phyloP scores from a whole-genome alignment of 495 filamentous ascomycete genomes.

The Aspergillus leporis region DNA sequence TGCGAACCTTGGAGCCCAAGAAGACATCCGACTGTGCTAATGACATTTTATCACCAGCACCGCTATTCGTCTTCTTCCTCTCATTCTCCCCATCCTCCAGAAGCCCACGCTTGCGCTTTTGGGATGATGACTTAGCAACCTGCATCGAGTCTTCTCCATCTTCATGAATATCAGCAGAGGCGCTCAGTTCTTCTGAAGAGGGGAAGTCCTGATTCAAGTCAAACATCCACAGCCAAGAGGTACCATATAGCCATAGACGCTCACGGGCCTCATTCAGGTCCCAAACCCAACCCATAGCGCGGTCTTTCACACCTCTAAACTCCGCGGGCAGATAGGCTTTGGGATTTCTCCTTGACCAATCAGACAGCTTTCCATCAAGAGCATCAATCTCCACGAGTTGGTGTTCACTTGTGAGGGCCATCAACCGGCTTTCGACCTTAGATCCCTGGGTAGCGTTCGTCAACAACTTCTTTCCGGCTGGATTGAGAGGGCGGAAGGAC shows the following conservation, averaged over 20 bases:
- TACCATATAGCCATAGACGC: constrained; percentile 84
- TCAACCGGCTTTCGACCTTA: constrained; percentile 59
- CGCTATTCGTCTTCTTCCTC: constrained; percentile 46
- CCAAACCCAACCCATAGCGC: constrained; percentile 84
- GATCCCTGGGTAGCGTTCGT: constrained; percentile 37
- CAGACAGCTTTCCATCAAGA: constrained; percentile 67
- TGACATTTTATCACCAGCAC: constrained; percentile 63
- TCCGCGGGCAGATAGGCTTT: constrained; percentile 68
- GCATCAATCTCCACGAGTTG: constrained; percentile 77
- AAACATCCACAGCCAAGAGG: constrained; percentile 89
- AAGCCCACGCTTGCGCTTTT: constrained; percentile 49
- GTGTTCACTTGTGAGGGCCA: constrained; percentile 74
- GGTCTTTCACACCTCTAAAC: constrained; percentile 69
- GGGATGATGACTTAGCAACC: constrained; percentile 16
- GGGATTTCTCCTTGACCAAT: constrained; percentile 86
- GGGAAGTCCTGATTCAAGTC: constrained; percentile 75
- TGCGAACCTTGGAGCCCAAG: constrained; percentile 59
- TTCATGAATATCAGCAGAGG: constrained; percentile 23
- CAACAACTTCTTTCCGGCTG: constrained; percentile 28
- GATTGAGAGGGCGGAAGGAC: constrained; percentile 64
- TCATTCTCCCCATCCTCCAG: constrained; percentile 35
- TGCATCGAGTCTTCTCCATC: constrained; percentile 27
- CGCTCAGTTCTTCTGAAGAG: constrained; percentile 29
- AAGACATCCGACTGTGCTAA: constrained; percentile 55
- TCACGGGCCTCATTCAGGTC: constrained; percentile 58